Evolutionary conservation across 2,329 filamentous ascomycete genomes (phyloP), one percentile per base, ranked within the genome.

Genomic region (Malbranchea zuffiana): DNA sequence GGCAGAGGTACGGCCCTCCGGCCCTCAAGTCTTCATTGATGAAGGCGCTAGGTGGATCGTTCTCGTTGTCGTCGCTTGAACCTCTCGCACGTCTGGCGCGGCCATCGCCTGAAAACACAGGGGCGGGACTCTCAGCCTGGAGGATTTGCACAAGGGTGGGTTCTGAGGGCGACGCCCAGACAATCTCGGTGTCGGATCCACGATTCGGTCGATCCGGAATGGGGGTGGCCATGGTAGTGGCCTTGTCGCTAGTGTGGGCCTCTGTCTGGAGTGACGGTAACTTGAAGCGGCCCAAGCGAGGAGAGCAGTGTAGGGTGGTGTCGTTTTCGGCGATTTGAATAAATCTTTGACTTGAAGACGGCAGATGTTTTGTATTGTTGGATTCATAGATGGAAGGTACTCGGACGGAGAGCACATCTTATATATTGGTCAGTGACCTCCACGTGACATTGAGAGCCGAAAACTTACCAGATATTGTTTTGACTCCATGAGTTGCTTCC

Each of bases 1-100:
- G 31, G 23, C 31, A 33, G 17, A 33, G 31, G 31, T 33, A 21
- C 31, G 31, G 31, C 15, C 31, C 31, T 24, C 31, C 31, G 23
- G 31, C 17, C 17, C 31, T 33, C 31, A 33, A 33, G 17, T 33
- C 31, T 33, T 33, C 31, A n/a, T 33, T 33, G 31, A 33, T 33
- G 31, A 33, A 33, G 10, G 16, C 31, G 10, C 23, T 19, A 21
- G 12, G 31, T 33, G 31, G 31, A 20, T 33, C 31, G 17, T 33
- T 19, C 23, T 33, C 31, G 17, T 33, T 33, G 31, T 33, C 31
- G 31, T 33, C 17, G 17, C 31, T 33, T 33, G 31, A 33, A 33
- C 31, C 31, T 33, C 31, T 33, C 31, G 31, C 17, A 21, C 31
- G 31, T 19, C 31, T 33, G 17, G 31, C 31, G 12, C 31, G 31